Evolutionary conservation across 2,329 filamentous ascomycete species (phyloP).

Genomic region (Aspergillus flavus): DNA sequence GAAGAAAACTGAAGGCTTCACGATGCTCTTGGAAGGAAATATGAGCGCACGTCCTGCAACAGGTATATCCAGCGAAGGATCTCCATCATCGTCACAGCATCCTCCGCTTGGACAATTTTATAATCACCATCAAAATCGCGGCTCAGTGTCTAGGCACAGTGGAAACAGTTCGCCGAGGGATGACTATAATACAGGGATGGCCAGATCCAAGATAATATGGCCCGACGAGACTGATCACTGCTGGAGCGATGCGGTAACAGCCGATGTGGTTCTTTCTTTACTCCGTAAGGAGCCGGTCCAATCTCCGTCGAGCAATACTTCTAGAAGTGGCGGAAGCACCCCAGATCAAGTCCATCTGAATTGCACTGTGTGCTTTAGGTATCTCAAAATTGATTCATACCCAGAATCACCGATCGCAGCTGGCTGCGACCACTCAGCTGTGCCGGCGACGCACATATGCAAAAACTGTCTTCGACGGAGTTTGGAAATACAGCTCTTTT

Average conservation of each 20-base stretch:
- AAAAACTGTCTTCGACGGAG: constrained; percentile 18
- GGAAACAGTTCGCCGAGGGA: background rate
- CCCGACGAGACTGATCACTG: constrained; percentile 3
- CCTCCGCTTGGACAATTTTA: background rate
- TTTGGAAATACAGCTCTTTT: constrained; percentile 18
- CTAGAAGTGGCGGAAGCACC: background rate
- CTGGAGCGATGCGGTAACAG: constrained; percentile 23
- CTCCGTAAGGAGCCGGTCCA: constrained; percentile 18
- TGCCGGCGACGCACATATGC: constrained; percentile 17
- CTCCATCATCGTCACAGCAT: background rate
- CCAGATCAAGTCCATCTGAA: constrained; percentile 1
- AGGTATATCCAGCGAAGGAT: background rate
- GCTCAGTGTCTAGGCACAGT: background rate
- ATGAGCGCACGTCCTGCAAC: background rate
- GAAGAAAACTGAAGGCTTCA: background rate
- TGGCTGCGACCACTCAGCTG: constrained; percentile 18
- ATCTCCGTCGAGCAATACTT: background rate
- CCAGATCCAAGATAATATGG: background rate
- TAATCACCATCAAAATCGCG: background rate
- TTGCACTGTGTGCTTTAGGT: constrained; percentile 19
- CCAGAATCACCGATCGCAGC: constrained; percentile 18
- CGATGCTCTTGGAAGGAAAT: background rate
- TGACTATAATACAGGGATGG: background rate
- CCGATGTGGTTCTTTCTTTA: constrained; percentile 20
- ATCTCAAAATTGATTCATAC: constrained; percentile 8